Percentiles rank a stretch among this genome's conserved stretches.
Evolutionary conservation across 495 filamentous ascomycete genomes (phyloP).

Genomic region (Xanthoparmelia taractica): DNA sequence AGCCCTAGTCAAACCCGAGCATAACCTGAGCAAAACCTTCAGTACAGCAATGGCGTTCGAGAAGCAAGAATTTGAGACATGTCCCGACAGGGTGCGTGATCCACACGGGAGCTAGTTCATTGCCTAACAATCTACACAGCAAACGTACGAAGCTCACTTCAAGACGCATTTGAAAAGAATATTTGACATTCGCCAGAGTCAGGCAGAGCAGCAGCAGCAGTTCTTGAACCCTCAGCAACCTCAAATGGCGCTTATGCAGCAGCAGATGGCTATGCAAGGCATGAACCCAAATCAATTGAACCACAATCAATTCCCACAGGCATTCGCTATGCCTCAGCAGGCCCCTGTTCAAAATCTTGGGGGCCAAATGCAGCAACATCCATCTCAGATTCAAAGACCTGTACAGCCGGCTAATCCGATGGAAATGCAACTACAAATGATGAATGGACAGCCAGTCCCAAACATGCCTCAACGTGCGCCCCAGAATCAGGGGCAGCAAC

Average conservation of each 20-base stretch:
- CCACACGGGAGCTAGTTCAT: background rate
- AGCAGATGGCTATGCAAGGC: conserved; percentile 36
- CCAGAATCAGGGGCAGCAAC: background rate
- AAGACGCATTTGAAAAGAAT: conserved; percentile 39
- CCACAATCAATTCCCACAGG: conserved; percentile 11
- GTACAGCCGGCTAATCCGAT: conserved; percentile 3
- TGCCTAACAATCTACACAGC: background rate
- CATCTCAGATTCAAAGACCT: background rate
- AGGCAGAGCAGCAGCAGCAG: conserved; percentile 41
- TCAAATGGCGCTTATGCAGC: conserved; percentile 40
- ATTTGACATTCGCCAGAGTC: conserved; percentile 17
- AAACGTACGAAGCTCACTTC: conserved; percentile 2
- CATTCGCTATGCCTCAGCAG: conserved; percentile 8
- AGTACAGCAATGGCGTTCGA: conserved; percentile 44
- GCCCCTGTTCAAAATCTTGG: background rate
- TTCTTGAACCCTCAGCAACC: conserved; percentile 40
- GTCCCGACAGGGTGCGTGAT: conserved; percentile 37
- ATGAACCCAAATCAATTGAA: conserved; percentile 17
- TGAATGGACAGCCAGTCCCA: conserved; percentile 17
- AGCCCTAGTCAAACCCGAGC: conserved; percentile 44
- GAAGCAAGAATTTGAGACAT: conserved; percentile 40
- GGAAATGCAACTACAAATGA: conserved; percentile 19
- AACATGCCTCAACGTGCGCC: conserved; percentile 17
- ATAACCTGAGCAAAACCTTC: conserved; percentile 35
- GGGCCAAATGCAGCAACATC: background rate